Evolutionary conservation across 2,329 filamentous ascomycete species (phyloP), one percentile per base, ranked within the genome.

Genomic region (Phyllosticta citrichinensis): DNA sequence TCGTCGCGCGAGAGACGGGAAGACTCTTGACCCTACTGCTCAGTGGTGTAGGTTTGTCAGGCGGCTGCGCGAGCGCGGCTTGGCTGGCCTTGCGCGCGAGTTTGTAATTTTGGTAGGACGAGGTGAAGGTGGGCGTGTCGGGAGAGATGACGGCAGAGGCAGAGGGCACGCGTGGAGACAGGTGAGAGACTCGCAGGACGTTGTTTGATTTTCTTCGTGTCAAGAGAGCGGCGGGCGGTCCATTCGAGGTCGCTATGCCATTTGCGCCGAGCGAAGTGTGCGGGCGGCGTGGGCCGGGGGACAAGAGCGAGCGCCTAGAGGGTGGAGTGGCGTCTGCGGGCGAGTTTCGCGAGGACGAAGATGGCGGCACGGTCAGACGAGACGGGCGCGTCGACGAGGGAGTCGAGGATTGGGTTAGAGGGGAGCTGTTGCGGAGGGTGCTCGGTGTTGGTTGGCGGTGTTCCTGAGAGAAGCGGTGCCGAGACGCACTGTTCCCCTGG

Each of bases 161-260:
- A 57, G 20, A 47, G 17, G 40, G 17, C 40, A 47, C 40, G 40
- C 40, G 40, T 47, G 40, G 40, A n/a, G 40, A 47, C 40, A 19
- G 17, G 17, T 47, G 40, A 47, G 40, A 47, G 64, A 65, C 71
- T 70, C 63, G 68, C 69, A 63, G 14, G 40, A 47, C 40, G 40
- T 47, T 66, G 53, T 64, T 64, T 27, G 65, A 64, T 30, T 69
- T 68, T 55, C 55, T 30, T 59, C 78, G 77, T 57, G 79, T 80
- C 62, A 78, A 76, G 62, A 80, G 73, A n/a, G 78, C 75, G 62
- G 80, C 76, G 57, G 79, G 79, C 54, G 80, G 79, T 62, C 79
- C 80, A 66, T 74, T 71, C 61, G 73, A 75, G 30, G 76, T 79
- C 68, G 78, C 76, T 73, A 81, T 78, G 66, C 78, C 77, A 74